Conservation (phyloP, 2,329 filamentous ascomycete genomes). For the Byssothecium circinans region DNA sequence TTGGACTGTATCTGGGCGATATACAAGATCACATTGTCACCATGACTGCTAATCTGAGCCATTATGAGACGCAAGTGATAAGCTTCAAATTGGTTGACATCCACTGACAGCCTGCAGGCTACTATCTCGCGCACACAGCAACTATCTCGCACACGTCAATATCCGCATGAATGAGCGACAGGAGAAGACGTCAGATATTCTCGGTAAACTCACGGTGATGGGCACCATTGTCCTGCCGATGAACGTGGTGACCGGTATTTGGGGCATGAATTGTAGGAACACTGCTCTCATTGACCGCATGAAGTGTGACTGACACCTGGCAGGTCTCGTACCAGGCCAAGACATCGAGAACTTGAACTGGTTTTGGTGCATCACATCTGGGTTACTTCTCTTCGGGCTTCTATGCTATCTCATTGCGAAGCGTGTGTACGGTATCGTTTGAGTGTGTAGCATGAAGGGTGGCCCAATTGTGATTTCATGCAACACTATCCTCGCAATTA, state of each 20-base stretch:
- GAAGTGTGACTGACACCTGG: background rate
- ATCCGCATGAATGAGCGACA: constrained; percentile 98
- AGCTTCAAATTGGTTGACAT: background rate
- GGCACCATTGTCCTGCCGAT: constrained; percentile 97
- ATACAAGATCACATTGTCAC: constrained; percentile 99
- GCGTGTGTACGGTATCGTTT: constrained; percentile 54
- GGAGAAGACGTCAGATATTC: constrained; percentile 91
- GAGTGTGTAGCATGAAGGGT: background rate
- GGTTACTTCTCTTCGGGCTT: constrained; percentile 76
- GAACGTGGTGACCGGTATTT: constrained; percentile 98
- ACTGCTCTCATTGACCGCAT: background rate
- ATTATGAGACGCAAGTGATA: constrained; percentile 84
- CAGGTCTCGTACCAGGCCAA: constrained; percentile 81
- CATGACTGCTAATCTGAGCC: constrained; percentile 93
- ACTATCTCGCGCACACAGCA: constrained; percentile 85
- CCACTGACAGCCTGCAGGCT: constrained; percentile 58
- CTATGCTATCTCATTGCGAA: constrained; percentile 81
- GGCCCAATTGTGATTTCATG: background rate
- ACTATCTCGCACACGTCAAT: constrained; percentile 99
- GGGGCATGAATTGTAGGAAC: constrained; percentile 80
- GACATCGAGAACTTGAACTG: constrained; percentile 67
- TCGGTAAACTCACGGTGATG: constrained; percentile 91
- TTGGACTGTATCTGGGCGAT: constrained; percentile 95
- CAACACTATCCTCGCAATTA: too few species aligned
- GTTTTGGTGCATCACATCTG: constrained; percentile 66